phyloP scores from a whole-genome alignment of 768 basidiomycete species.

The Pleurotus eryngii region DNA sequence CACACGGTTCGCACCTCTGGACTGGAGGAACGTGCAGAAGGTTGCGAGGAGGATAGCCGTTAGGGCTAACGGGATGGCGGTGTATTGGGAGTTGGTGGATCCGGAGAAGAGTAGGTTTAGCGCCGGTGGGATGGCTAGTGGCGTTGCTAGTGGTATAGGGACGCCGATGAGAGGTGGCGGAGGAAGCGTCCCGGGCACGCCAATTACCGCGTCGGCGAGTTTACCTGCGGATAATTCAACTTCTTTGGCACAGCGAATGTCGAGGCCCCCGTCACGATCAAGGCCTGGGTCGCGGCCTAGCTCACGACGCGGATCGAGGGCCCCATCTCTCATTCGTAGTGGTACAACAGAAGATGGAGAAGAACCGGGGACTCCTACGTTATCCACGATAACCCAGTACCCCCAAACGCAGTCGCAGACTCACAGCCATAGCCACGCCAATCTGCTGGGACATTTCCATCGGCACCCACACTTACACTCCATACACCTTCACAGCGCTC shows the following conservation, averaged over 20 bases:
- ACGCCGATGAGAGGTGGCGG: slow-evolving; percentile 8
- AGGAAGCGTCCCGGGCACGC: neutral
- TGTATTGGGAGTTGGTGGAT: slow-evolving; percentile 64
- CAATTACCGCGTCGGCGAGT: neutral
- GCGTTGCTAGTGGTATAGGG: slow-evolving; percentile 12
- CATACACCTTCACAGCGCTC: slow-evolving; percentile 30
- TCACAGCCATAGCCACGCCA: slow-evolving; percentile 19
- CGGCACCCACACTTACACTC: slow-evolving; percentile 31
- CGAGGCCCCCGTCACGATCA: neutral
- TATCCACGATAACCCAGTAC: neutral
- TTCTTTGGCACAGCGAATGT: neutral
- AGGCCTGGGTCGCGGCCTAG: neutral
- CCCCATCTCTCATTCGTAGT: neutral
- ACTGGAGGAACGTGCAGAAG: slow-evolving; percentile 50
- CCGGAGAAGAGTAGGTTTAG: slow-evolving; percentile 58
- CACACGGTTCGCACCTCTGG: slow-evolving; percentile 54
- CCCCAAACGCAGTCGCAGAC: slow-evolving; percentile 5
- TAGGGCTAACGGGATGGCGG: slow-evolving; percentile 57
- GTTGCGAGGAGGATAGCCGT: slow-evolving; percentile 49
- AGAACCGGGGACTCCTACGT: neutral
- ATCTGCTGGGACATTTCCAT: slow-evolving; percentile 19
- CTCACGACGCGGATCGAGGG: neutral
- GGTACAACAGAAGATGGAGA: neutral
- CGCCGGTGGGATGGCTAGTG: slow-evolving; percentile 14
- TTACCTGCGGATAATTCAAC: neutral